These are phyloP conservation scores for Coriolopsis trogii DNA, from an alignment of 1,284 basidiomycete genomes.

Conservation along the genomic window DNA sequence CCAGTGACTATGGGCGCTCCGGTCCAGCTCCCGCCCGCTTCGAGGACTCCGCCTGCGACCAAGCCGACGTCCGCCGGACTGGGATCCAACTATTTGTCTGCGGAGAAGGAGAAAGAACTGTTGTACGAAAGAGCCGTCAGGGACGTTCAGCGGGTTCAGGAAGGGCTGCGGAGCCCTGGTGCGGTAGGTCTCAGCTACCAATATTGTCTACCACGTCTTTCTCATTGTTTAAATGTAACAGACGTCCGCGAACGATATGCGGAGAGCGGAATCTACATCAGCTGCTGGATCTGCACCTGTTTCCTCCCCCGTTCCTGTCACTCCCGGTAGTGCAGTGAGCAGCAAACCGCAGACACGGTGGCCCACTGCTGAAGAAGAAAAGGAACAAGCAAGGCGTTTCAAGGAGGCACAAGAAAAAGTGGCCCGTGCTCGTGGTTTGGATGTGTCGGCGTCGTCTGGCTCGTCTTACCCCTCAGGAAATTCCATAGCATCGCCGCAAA, in stretches of 20 bases:
- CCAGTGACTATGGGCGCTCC: slow-evolving; percentile 1
- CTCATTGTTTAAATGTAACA: not conserved
- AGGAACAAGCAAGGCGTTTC: slow-evolving; percentile 71
- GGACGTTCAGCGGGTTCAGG: slow-evolving; percentile 61
- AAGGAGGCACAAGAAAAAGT: slow-evolving; percentile 66
- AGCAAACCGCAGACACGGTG: slow-evolving; percentile 38
- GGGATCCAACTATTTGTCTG: slow-evolving; percentile 46
- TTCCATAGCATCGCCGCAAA: not conserved
- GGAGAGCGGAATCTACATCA: not conserved
- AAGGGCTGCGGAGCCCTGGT: slow-evolving; percentile 27
- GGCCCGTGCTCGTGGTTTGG: slow-evolving; percentile 13
- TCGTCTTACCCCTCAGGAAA: not conserved
- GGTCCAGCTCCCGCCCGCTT: not conserved
- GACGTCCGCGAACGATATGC: not conserved
- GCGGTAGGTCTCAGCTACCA: too few relatives aligned
- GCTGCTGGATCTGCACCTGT: slow-evolving; percentile 5
- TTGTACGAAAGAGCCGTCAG: slow-evolving; percentile 70
- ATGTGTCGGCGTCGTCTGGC: slow-evolving; percentile 3
- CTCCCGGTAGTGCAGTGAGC: slow-evolving; percentile 7
- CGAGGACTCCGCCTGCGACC: not conserved
- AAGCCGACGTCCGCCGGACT: slow-evolving; percentile 4
- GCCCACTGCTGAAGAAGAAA: slow-evolving; percentile 75
- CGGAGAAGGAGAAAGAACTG: slow-evolving; percentile 67
- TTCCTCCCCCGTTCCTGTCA: slow-evolving; percentile 1
- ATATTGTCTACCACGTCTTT: too few relatives aligned